These are phyloP conservation scores for Hypoxylon perforatum DNA, from an alignment of 495 filamentous ascomycete species.

Conservation along the genomic window DNA sequence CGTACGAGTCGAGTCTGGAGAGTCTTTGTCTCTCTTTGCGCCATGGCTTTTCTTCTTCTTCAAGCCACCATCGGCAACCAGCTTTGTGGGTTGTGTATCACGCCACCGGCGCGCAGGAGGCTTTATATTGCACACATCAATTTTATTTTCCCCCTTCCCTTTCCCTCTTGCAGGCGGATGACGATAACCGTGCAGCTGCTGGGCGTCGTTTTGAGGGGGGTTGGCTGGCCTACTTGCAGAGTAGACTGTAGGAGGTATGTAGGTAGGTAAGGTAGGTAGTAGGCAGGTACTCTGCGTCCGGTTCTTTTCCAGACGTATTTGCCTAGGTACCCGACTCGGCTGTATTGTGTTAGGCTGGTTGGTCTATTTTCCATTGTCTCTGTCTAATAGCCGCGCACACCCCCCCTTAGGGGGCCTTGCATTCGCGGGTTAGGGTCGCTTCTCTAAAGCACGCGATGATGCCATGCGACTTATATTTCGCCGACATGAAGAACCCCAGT, in stretches of 20 bases:
- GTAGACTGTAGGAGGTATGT: no score
- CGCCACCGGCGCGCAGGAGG: constrained; percentile 26
- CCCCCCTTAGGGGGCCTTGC: constrained; percentile 26
- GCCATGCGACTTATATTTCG: constrained; percentile 44
- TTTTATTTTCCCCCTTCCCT: constrained; percentile 9
- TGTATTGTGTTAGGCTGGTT: constrained; percentile 40
- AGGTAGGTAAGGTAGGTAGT: constrained; percentile 4
- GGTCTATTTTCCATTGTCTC: not conserved
- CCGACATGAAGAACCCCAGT: constrained; percentile 36
- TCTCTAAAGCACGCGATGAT: constrained; percentile 37
- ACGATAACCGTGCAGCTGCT: constrained; percentile 44
- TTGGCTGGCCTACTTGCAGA: not conserved
- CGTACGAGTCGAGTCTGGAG: no score
- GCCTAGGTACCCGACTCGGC: constrained; percentile 43
- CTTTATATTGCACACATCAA: constrained; percentile 2
- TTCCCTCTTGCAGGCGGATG: constrained; percentile 33
- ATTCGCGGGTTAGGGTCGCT: constrained; percentile 17
- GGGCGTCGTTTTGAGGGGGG: not conserved
- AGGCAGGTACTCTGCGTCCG: constrained; percentile 31
- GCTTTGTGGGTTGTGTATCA: constrained; percentile 24
- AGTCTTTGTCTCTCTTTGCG: no score
- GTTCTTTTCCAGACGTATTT: constrained; percentile 40
- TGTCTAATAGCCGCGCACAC: constrained; percentile 42
- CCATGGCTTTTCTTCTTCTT: no score
- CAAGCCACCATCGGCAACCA: not conserved